phyloP scores from a whole-genome alignment of 345 rosid species.

The Hibiscus trionum region DNA sequence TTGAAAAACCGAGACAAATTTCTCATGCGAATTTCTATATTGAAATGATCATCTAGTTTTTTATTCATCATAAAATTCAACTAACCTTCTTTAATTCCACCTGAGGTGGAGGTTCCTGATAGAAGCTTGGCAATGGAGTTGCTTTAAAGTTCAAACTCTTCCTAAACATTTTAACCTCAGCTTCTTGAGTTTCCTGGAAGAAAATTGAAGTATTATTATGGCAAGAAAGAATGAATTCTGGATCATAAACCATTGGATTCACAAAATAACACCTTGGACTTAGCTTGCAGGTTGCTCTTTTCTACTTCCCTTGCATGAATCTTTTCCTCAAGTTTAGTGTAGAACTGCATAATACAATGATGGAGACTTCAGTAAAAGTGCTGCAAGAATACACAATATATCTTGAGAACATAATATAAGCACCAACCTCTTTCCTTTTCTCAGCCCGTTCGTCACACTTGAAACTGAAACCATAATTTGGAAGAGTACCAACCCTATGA shows the following conservation, averaged over 20 bases:
- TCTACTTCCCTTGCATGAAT: constrained; percentile 90
- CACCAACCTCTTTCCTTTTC: constrained; percentile 86
- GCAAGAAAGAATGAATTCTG: neutral
- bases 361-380: neutral
- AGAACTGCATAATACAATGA: constrained; percentile 51
- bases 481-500: constrained; percentile 68
- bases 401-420: constrained; percentile 11
- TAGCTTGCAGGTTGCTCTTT: constrained; percentile 69
- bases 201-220: constrained; percentile 4
- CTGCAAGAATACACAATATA: constrained; percentile 1
- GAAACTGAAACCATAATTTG: constrained; percentile 95
- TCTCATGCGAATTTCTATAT: neutral
- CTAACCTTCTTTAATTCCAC: constrained; percentile 81
- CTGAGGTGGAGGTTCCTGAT: constrained; percentile 90
- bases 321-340: constrained; percentile 91
- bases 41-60: neutral
- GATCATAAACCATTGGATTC: constrained; percentile 1
- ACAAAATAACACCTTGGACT: constrained; percentile 64
- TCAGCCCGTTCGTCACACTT: constrained; percentile 97
- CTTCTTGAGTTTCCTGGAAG: constrained; percentile 86
- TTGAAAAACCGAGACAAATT: neutral
- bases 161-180: constrained; percentile 83
- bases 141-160: constrained; percentile 93
- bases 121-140: constrained; percentile 95
- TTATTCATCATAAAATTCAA: neutral